Conservation (phyloP, 129 eudicot genomes). For the Flaveria sonorensis region DNA sequence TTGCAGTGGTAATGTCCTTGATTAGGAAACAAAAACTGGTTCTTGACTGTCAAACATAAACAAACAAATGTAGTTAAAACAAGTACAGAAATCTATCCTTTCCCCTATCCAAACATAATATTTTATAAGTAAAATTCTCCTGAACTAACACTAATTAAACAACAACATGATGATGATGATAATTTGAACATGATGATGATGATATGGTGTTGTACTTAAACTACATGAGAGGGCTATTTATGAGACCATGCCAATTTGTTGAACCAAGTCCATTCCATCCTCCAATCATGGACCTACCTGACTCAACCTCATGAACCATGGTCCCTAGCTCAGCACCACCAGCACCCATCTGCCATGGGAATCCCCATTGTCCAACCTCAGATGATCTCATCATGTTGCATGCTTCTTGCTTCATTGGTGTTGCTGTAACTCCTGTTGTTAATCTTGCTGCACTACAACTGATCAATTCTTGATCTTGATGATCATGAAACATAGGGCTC, state of each 20-base stretch:
- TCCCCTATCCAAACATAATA: slow-evolving; percentile 32
- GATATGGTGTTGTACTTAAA: background rate
- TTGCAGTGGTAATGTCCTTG: slow-evolving; percentile 25
- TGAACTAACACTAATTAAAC: slow-evolving; percentile 33
- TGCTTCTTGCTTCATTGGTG: slow-evolving; percentile 63
- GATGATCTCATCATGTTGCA: slow-evolving; percentile 32
- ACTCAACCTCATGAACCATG: slow-evolving; percentile 51
- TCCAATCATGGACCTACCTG: slow-evolving; percentile 53
- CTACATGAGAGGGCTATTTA: slow-evolving; percentile 75
- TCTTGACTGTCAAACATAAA: slow-evolving; percentile 41
- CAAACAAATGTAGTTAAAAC: slow-evolving; percentile 37
- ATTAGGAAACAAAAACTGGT: slow-evolving; percentile 38
- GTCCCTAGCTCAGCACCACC: slow-evolving; percentile 49
- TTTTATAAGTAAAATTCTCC: slow-evolving; percentile 33
- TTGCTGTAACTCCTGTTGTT: slow-evolving; percentile 40
- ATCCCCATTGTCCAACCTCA: slow-evolving; percentile 52
- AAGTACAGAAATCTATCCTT: slow-evolving; percentile 37
- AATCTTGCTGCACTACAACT: slow-evolving; percentile 27
- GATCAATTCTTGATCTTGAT: slow-evolving; percentile 28
- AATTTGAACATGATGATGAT: background rate
- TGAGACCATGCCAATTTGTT: slow-evolving; percentile 71
- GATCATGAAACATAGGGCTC: slow-evolving; percentile 30
- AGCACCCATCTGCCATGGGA: slow-evolving; percentile 61
- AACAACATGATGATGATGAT: slow-evolving; percentile 3
- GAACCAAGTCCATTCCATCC: slow-evolving; percentile 65